Percentiles rank a stretch among this genome's conserved stretches.
Conservation (phyloP, 2,329 filamentous ascomycete species). For the Remersonia thermophila region DNA sequence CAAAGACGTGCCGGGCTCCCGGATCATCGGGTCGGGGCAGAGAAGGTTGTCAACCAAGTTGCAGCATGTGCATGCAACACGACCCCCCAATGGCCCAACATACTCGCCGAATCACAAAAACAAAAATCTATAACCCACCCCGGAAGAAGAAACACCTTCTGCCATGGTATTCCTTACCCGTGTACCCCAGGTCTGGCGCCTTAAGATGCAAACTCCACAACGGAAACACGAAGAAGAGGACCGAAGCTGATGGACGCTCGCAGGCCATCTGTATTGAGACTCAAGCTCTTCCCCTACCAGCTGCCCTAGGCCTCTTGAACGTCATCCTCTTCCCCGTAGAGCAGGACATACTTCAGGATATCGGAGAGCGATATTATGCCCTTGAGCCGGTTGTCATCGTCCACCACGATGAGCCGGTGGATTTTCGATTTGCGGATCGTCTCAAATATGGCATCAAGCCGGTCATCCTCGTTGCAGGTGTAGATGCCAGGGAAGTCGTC, state of each 20-base stretch:
- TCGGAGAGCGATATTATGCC: slow-evolving; percentile 91
- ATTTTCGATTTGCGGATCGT: slow-evolving; percentile 92
- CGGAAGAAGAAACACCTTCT: slow-evolving; percentile 13
- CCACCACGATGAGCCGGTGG: slow-evolving; percentile 83
- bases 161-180: slow-evolving; percentile 18
- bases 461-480: slow-evolving; percentile 83
- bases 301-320: slow-evolving; percentile 11
- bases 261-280: too few relatives aligned
- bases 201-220: slow-evolving; percentile 17
- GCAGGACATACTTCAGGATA: slow-evolving; percentile 86
- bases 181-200: slow-evolving; percentile 16
- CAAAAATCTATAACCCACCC: slow-evolving; percentile 15
- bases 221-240: slow-evolving; percentile 2
- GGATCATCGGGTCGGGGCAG: too few relatives aligned
- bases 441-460: slow-evolving; percentile 90
- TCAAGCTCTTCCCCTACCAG: neutral
- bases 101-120: too few relatives aligned
- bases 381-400: slow-evolving; percentile 74
- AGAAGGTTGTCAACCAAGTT: too few relatives aligned
- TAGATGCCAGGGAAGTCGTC: slow-evolving; percentile 95
- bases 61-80: too few relatives aligned
- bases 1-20: too few relatives aligned
- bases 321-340: slow-evolving; percentile 59
- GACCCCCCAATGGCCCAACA: too few relatives aligned
- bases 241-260: neutral